These are phyloP conservation scores for Neocatenulostroma microsporum DNA, from an alignment of 2,329 filamentous ascomycete species.

Conservation along the genomic window DNA sequence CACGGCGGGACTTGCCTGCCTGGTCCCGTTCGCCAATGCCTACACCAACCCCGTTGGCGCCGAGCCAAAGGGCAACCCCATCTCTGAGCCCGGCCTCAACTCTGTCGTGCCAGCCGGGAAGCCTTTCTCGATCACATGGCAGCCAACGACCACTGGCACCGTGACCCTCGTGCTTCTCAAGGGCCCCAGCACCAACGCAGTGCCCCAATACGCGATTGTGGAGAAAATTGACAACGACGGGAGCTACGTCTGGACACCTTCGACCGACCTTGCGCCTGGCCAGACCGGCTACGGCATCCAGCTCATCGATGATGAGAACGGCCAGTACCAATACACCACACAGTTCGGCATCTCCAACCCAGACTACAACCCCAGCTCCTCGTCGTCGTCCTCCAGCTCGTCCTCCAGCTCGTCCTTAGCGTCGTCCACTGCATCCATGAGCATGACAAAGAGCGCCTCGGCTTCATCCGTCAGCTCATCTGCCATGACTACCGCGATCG, in stretches of 20 bases:
- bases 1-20: slow-evolving; percentile 46
- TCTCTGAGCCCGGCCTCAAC: slow-evolving; percentile 44
- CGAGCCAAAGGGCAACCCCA: slow-evolving; percentile 44
- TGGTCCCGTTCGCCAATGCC: slow-evolving; percentile 44
- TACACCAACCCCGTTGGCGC: slow-evolving; percentile 27
- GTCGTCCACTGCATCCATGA: neutral
- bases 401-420: slow-evolving; percentile 5
- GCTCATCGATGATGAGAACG: slow-evolving; percentile 52
- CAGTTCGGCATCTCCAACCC: slow-evolving; percentile 54
- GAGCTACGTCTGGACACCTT: slow-evolving; percentile 48
- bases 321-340: slow-evolving; percentile 54
- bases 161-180: slow-evolving; percentile 55
- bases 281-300: slow-evolving; percentile 52
- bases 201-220: slow-evolving; percentile 44
- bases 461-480: neutral
- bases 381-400: slow-evolving; percentile 2
- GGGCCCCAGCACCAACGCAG: slow-evolving; percentile 50
- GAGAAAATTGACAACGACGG: slow-evolving; percentile 51
- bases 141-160: slow-evolving; percentile 39
- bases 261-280: slow-evolving; percentile 34
- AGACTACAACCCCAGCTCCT: slow-evolving; percentile 20
- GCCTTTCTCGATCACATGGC: slow-evolving; percentile 48
- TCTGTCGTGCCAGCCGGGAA: slow-evolving; percentile 49
- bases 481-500: neutral
- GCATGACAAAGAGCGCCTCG: neutral